A percentile compares a stretch with the other conserved stretches of the same genome.
Evolutionary conservation across 73 alveolate species (phyloP).

Genomic region (Tetrahymena malaccensis): DNA sequence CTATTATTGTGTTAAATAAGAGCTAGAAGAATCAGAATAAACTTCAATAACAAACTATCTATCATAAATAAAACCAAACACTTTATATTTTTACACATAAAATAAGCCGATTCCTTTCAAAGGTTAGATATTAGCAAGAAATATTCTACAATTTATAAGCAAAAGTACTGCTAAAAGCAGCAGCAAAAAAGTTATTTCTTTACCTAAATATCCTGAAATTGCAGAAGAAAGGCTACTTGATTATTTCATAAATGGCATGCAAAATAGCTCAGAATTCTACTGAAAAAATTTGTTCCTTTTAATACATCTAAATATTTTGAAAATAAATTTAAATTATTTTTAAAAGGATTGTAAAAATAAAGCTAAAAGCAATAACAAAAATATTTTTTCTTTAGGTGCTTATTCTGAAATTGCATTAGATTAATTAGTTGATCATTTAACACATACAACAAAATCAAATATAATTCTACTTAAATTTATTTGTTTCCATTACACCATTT

Average conservation of each 20-base stretch:
- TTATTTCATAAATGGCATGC: not conserved
- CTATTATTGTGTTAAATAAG: not conserved
- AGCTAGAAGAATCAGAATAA: not conserved
- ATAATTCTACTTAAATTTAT: too few species aligned
- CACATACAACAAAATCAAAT: too few species aligned
- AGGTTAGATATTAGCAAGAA: not conserved
- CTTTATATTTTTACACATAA: not conserved
- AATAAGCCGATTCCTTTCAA: not conserved
- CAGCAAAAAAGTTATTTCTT: not conserved
- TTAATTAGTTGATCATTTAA: too few species aligned
- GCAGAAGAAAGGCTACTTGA: not conserved
- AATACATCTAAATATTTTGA: too few species aligned
- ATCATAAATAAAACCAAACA: not conserved
- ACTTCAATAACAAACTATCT: not conserved
- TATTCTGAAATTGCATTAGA: too few species aligned
- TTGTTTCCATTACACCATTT: too few species aligned
- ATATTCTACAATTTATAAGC: not conserved
- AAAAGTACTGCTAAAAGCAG: not conserved
- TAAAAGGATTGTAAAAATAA: too few species aligned
- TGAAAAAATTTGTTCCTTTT: not conserved
- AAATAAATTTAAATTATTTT: too few species aligned
- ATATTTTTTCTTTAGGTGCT: too few species aligned
- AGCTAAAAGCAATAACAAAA: too few species aligned
- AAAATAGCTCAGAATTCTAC: not conserved
- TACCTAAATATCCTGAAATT: not conserved